Evolutionary conservation across 179 eudicot genomes (phyloP).

Genomic region (Camellia oleifera): DNA sequence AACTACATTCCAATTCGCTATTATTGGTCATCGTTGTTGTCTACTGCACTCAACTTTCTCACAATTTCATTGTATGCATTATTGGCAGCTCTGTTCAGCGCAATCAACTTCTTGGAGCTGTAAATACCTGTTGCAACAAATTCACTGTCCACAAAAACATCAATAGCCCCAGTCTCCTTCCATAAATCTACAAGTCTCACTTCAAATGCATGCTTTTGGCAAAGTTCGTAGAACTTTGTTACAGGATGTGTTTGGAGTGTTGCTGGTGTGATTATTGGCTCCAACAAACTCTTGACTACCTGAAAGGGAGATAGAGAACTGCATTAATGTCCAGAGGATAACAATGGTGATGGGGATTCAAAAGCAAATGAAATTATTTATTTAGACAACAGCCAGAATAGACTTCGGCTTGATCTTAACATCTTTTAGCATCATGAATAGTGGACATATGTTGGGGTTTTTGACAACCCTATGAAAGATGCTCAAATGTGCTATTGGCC

Average conservation of each 20-base stretch:
- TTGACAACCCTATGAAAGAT: no score
- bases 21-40: neutral
- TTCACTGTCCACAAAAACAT: constrained; percentile 24
- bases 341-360: no score
- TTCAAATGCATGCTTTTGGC: constrained; percentile 35
- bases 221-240: constrained; percentile 30
- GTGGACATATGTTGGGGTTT: no score
- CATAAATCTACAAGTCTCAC: constrained; percentile 29
- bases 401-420: no score
- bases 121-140: constrained; percentile 32
- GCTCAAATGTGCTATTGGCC: no score
- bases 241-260: constrained; percentile 34
- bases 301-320: constrained; percentile 2
- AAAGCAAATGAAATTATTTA: no score
- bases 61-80: constrained; percentile 30
- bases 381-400: no score
- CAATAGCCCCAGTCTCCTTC: constrained; percentile 23
- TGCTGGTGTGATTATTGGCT: constrained; percentile 41
- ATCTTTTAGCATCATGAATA: no score
- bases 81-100: constrained; percentile 47
- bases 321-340: no score
- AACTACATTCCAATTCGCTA: neutral
- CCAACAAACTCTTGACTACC: constrained; percentile 35
- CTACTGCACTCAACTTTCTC: constrained; percentile 2
- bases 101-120: constrained; percentile 31